Base-by-base conservation (phyloP, 2,329 filamentous ascomycete genomes). In the Fusarium agapanthi region DNA sequence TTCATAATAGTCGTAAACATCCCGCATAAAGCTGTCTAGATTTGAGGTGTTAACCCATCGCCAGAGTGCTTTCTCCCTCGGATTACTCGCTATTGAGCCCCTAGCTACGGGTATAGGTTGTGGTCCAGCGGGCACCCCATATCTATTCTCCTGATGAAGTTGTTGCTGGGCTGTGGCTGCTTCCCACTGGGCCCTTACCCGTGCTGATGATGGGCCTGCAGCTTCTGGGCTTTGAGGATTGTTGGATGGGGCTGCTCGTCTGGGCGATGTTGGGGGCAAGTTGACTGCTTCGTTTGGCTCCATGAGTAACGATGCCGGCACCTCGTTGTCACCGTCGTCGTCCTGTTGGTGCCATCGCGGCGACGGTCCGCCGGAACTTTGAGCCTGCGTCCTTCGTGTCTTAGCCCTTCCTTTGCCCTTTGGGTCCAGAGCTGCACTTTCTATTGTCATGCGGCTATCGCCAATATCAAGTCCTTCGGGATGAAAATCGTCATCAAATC, bases 1-100 rank as follows among this genome's bases (percentile, higher is more conserved):
- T 57, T 92, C 86, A 78, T 93, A 97, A 81, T 97, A 98, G 72
- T 92, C 88, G 80, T 98, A 98, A 7, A 97, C 93, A 70, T 90
- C 92, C 61, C 90, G 88, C 78, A 97, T 90, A 80, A 97, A 98
- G 76, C 90, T 92, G 81, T 98, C 95, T 59, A 98, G 85, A 78
- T 97, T 96, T 41, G 93, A 90, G 64, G 96, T 93, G 78, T 97
- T 97, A 61, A 93, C 93, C 93, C 95, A 98, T 82, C 93, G 89
- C 92, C 94, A 98, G 85, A 97, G 89, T 7, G 95, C 95, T 80
- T 91, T 92, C 78, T 95, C 92, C 80, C 90, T 78, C 9, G 84
- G 83, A 58, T 79, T 82, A 15, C 81, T 82, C 3, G 79, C 71
- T 26, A 81, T 63, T 22, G 76, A 62, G 48, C 76, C 69, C 77